phyloP scores from a whole-genome alignment of 148 eudicot genomes.

The Pharnaceum exiguum region DNA sequence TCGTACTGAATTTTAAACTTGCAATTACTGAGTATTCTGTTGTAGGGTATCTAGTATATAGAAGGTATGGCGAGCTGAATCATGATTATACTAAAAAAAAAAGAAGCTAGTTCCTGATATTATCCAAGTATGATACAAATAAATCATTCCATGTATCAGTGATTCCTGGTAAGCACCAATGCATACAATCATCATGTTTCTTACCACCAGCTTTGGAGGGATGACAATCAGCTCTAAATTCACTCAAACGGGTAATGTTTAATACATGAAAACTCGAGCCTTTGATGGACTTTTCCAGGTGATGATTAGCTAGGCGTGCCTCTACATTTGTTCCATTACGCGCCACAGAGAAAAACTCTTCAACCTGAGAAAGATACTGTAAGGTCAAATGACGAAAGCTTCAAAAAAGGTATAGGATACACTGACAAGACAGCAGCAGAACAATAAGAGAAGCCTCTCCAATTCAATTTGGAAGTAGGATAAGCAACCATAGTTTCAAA shows the following conservation, averaged over 20 bases:
- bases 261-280: constrained; percentile 51
- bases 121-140: constrained; percentile 48
- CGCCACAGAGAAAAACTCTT: constrained; percentile 50
- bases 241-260: constrained; percentile 80
- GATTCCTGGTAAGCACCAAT: constrained; percentile 96
- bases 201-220: constrained; percentile 91
- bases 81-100: too few relatives aligned
- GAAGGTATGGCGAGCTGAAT: too few relatives aligned
- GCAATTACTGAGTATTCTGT: too few relatives aligned
- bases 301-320: constrained; percentile 65
- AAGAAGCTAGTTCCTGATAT: too few relatives aligned
- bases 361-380: constrained; percentile 42
- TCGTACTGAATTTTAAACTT: too few relatives aligned
- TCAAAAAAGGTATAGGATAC: too few relatives aligned
- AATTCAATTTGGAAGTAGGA: too few relatives aligned
- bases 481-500: background rate
- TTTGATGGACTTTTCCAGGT: constrained; percentile 53
- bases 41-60: too few relatives aligned
- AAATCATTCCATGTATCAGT: constrained; percentile 97
- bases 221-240: constrained; percentile 94
- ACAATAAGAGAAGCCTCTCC: too few relatives aligned
- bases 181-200: constrained; percentile 98
- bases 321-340: constrained; percentile 92
- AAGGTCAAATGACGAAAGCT: background rate
- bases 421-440: too few relatives aligned